Evolutionary conservation across 345 rosid genomes (phyloP), one percentile per base, ranked within the genome.

Genomic region (Carallia brachiata): DNA sequence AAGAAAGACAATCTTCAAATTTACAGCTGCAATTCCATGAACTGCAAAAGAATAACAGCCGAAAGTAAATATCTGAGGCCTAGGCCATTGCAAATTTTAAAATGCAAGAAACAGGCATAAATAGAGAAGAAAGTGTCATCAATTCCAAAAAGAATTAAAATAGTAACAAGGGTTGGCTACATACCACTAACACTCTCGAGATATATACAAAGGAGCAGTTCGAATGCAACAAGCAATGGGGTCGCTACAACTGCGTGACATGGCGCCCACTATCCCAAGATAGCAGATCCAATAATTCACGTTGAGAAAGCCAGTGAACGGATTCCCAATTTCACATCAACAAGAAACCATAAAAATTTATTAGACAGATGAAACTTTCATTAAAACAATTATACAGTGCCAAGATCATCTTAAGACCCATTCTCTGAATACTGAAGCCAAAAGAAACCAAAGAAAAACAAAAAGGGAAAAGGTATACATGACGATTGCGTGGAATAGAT

Each of bases 201-300:
- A 86, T 90, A 89, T 75, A 89, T 89, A 79, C 98, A 95, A 70
- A 95, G 97, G 58, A 95, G 98, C 74, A 95, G 79, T 78, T 95
- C 99, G 78, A 92, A 95, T 65, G 98, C 96, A 73, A 92, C 50
- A 77, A 95, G 90, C 84, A 95, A 84, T 6, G 99, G 99, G 73
- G 90, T 87, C 3, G 99, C 96, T 5, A 89, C 94, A 73, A 95
- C 66, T 61, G 99, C 88, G 84, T 95, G 99, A 84, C 99, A 95
- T 15, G 99, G 99, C 63, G 99, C 98, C 99, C 99, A 95, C 99
- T 95, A 90, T 85, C 68, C 66, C 81, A 75, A 70, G 44, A 77
- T 77, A 77, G 52, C 64, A 79, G 65, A 72, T 55, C 50, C 65
- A 69, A 64, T 47, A 58, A 17, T 37, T 66, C 36, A 70, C 18